Conservation (phyloP, 805 yeast species). For the Tetrapisispora fleetii region DNA sequence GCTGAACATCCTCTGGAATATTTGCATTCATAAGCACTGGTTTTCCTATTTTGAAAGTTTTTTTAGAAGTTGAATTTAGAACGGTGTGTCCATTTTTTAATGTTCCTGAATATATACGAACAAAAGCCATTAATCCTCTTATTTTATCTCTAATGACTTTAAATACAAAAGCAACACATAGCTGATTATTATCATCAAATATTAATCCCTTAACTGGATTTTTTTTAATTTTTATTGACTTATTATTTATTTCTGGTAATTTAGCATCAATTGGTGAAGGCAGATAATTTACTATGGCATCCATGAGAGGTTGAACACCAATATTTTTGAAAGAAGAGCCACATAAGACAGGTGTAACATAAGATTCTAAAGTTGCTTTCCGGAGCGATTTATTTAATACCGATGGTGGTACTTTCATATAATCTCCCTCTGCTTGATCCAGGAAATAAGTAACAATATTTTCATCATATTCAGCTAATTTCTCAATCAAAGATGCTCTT, state of each 20-base stretch:
- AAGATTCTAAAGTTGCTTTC: slow-evolving; percentile 46
- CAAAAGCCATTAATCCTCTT: slow-evolving; percentile 73
- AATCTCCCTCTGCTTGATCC: slow-evolving; percentile 55
- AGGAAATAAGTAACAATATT: slow-evolving; percentile 64
- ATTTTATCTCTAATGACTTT: slow-evolving; percentile 82
- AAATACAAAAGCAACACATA: slow-evolving; percentile 77
- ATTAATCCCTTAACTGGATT: slow-evolving; percentile 40
- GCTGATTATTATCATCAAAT: slow-evolving; percentile 45
- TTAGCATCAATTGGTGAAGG: slow-evolving; percentile 70
- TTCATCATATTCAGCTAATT: slow-evolving; percentile 77
- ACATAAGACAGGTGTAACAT: slow-evolving; percentile 72
- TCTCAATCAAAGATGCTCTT: slow-evolving; percentile 72
- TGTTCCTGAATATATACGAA: slow-evolving; percentile 80
- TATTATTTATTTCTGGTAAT: slow-evolving; percentile 43
- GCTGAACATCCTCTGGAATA: slow-evolving; percentile 58
- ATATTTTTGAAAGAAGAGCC: slow-evolving; percentile 89
- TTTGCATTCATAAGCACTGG: slow-evolving; percentile 84
- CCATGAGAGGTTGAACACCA: slow-evolving; percentile 91
- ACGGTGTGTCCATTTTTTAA: slow-evolving; percentile 53
- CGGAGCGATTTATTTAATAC: slow-evolving; percentile 53
- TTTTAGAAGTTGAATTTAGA: slow-evolving; percentile 59
- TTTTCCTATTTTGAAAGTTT: slow-evolving; percentile 54
- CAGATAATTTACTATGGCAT: slow-evolving; percentile 64
- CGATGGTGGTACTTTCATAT: slow-evolving; percentile 49
- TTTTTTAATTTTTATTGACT: slow-evolving; percentile 28